Evolutionary conservation across 768 basidiomycete species (phyloP), one percentile per base, ranked within the genome.

Genomic region (Termitomyces sp.): DNA sequence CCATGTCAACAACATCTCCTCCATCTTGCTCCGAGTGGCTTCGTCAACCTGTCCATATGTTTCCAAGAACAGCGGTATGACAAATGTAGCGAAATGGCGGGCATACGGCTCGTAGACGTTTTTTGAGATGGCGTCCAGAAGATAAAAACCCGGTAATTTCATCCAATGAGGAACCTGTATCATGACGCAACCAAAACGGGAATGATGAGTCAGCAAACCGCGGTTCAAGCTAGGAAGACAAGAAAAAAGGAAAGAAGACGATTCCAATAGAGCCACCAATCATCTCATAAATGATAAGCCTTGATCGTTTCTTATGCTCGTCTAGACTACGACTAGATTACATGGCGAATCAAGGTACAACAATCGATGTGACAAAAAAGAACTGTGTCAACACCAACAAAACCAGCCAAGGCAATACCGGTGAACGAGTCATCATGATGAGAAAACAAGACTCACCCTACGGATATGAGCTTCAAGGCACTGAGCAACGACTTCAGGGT

Each of bases 1-100:
- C 97, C 97, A 99, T 6, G 97, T 96, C 29, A 91, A 73, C 15
- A 98, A 82, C 87, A 99, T 94, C 72, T 99, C 97, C 69, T 96
- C 93, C 92, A 99, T 95, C 73, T 98, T 98, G 69, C 85, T 83
- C 60, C 90, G 86, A 26, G 92, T 96, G 42, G 72, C 73, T 51
- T 85, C 84, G 68, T 97, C 94, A 62, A 97, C 95, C 64, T 85
- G 81, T 47, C 83, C 79, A 73, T 98, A 98, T 29, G 94, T 87
- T 62, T 91, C 85, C 63, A 97, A 77, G 75, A 94, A 98, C 18
- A 95, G 74, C 22, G 85, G 81, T 56, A 89, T 87, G 60, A 95
- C 89, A 68, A 94, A 83, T 10, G 85, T 80, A 12, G 89, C 81
- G 66, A 99, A 94, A 60, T 87, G 82, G 59, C 85, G 84, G 31